phyloP scores from a whole-genome alignment of 345 rosid genomes.

The Hevea brasiliensis region DNA sequence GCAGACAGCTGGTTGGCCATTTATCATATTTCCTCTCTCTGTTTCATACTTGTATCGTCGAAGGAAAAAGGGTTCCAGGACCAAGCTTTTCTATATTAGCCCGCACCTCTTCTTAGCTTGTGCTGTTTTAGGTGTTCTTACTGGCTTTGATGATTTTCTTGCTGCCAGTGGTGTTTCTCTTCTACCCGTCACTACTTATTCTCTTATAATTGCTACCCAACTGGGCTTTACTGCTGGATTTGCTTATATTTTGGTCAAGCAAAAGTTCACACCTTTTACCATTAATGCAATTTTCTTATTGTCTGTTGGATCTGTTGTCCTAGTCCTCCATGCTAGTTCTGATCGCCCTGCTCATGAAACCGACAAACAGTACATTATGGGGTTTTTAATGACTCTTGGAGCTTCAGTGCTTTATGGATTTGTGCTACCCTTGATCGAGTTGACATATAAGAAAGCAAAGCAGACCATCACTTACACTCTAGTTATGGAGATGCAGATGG shows the following conservation, averaged over 20 bases:
- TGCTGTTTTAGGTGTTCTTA: constrained; percentile 27
- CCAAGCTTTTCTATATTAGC: constrained; percentile 19
- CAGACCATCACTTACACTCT: constrained; percentile 27
- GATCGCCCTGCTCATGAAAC: constrained; percentile 31
- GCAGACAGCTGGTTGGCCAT: constrained; percentile 38
- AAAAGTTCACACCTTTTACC: constrained; percentile 25
- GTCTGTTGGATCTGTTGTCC: constrained; percentile 24
- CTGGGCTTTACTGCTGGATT: constrained; percentile 31
- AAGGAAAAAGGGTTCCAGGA: constrained; percentile 13
- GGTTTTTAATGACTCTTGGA: constrained; percentile 31
- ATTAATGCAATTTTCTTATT: constrained; percentile 24
- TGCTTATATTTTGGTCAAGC: constrained; percentile 27
- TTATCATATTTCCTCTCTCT: constrained; percentile 23
- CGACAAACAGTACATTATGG: constrained; percentile 16
- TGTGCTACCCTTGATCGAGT: constrained; percentile 31
- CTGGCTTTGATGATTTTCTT: constrained; percentile 29
- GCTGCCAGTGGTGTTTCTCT: constrained; percentile 26
- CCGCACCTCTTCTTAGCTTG: constrained; percentile 22
- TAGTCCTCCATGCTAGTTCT: constrained; percentile 33
- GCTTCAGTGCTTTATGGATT: constrained; percentile 34
- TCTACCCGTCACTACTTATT: constrained; percentile 26
- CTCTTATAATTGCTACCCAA: constrained; percentile 31
- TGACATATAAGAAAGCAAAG: constrained; percentile 30
- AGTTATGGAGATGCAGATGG: constrained; percentile 38
- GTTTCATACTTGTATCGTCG: constrained; percentile 33